Conservation (phyloP, 1,284 basidiomycete genomes). For the Ustilago cynodontis region DNA sequence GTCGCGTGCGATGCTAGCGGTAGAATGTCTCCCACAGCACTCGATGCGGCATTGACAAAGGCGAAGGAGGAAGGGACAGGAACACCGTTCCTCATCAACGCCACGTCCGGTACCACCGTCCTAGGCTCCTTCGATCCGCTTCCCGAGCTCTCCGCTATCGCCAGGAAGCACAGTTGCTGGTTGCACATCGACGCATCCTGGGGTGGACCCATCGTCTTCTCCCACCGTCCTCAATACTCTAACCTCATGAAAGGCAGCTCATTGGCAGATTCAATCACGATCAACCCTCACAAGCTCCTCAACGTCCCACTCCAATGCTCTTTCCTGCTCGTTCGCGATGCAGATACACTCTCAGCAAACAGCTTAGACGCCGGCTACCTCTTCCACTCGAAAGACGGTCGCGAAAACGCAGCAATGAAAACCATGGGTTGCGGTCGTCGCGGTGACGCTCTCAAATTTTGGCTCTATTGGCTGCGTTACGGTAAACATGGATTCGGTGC, state of each 20-base stretch:
- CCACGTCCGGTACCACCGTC: constrained; percentile 71
- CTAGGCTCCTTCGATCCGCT: constrained; percentile 71
- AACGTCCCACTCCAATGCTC: constrained; percentile 71
- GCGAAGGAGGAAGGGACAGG: constrained; percentile 36
- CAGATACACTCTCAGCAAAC: constrained; percentile 67
- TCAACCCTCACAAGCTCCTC: constrained; percentile 72
- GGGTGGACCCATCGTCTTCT: constrained; percentile 71
- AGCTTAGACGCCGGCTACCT: constrained; percentile 71
- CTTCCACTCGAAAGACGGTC: constrained; percentile 66
- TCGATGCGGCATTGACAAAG: constrained; percentile 37
- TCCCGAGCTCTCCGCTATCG: constrained; percentile 63
- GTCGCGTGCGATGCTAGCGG: constrained; percentile 66
- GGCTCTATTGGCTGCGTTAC: constrained; percentile 70
- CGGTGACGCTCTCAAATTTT: constrained; percentile 71
- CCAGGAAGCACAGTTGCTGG: constrained; percentile 65
- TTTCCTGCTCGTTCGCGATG: constrained; percentile 69
- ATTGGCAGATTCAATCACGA: constrained; percentile 69
- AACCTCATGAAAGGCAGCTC: constrained; percentile 63
- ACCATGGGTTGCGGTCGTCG: constrained; percentile 70
- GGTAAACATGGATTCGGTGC: constrained; percentile 66
- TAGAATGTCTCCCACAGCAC: constrained; percentile 54
- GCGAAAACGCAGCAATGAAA: constrained; percentile 59
- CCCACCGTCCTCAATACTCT: constrained; percentile 31
- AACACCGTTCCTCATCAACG: constrained; percentile 71
- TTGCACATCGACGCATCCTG: constrained; percentile 71